These are phyloP conservation scores for Penicillium psychrofluorescens DNA, from an alignment of 495 filamentous ascomycete genomes.

Conservation along the genomic window DNA sequence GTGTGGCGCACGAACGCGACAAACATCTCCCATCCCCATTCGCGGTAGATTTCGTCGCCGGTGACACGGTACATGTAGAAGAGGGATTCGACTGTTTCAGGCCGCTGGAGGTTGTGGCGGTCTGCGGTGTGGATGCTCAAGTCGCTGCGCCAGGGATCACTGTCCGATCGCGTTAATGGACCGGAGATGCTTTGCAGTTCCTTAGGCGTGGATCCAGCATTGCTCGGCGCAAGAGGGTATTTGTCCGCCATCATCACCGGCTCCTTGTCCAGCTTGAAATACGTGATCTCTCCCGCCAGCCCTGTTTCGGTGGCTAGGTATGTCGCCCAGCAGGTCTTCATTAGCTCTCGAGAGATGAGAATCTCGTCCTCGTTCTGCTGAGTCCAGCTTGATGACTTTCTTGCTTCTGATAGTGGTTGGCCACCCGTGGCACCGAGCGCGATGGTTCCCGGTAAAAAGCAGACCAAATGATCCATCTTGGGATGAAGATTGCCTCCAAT, in stretches of 20 bases:
- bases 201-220: conserved; percentile 13
- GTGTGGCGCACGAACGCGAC: conserved; percentile 82
- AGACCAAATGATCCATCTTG: conserved; percentile 98
- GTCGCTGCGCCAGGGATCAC: conserved; percentile 56
- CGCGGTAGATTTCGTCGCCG: conserved; percentile 78
- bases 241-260: conserved; percentile 33
- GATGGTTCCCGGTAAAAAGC: conserved; percentile 95
- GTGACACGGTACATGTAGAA: conserved; percentile 99
- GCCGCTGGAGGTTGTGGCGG: conserved; percentile 88
- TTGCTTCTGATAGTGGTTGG: conserved; percentile 62
- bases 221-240: conserved; percentile 22
- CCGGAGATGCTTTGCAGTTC: conserved; percentile 28
- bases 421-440: conserved; percentile 84
- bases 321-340: conserved; percentile 97
- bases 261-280: conserved; percentile 66
- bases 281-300: conserved; percentile 85
- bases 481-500: conserved; percentile 55
- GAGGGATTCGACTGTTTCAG: conserved; percentile 89
- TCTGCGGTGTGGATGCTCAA: conserved; percentile 70
- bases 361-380: conserved; percentile 81
- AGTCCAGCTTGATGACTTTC: conserved; percentile 61
- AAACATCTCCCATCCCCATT: conserved; percentile 99
- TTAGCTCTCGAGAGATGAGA: conserved; percentile 75
- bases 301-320: conserved; percentile 83
- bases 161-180: conserved; percentile 6